These are phyloP conservation scores for Arachis monticola DNA, from an alignment of 331 rosid genomes.

Conservation along the genomic window DNA sequence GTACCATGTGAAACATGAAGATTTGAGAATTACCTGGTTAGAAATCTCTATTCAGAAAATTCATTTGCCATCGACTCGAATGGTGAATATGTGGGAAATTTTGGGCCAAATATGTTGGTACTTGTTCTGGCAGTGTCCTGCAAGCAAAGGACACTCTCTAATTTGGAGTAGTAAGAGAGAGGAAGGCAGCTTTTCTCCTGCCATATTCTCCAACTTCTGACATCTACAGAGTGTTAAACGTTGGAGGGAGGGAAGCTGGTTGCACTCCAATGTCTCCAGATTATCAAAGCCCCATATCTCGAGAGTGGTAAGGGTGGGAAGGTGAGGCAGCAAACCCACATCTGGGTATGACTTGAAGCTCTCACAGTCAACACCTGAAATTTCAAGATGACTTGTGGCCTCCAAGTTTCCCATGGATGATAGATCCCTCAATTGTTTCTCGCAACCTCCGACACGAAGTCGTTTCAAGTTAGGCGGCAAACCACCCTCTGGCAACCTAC, in stretches of 20 bases:
- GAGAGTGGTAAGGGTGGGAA: fast-evolving
- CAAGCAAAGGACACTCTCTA: neutral
- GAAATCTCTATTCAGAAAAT: too few relatives aligned
- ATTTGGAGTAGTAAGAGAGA: neutral
- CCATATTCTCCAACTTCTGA: neutral
- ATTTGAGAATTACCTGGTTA: neutral
- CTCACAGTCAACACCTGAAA: too few relatives aligned
- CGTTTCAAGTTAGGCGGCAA: too few relatives aligned
- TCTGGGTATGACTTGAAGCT: too few relatives aligned
- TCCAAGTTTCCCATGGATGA: too few relatives aligned
- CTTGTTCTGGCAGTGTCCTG: neutral
- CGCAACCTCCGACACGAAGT: too few relatives aligned
- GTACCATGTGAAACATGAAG: neutral
- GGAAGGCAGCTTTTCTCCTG: neutral
- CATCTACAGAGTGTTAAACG: fast-evolving
- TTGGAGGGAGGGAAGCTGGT: slow-evolving; percentile 27
- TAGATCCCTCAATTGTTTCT: too few relatives aligned
- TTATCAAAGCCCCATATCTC: neutral
- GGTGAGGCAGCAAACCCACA: too few relatives aligned
- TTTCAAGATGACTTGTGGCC: too few relatives aligned
- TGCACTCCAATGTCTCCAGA: slow-evolving; percentile 17
- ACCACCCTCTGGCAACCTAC: too few relatives aligned
- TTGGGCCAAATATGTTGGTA: neutral
- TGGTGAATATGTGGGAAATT: slow-evolving; percentile 13
- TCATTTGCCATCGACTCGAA: neutral